phyloP scores from a whole-genome alignment of 495 filamentous ascomycete genomes.

The Penicillium maclennaniae region DNA sequence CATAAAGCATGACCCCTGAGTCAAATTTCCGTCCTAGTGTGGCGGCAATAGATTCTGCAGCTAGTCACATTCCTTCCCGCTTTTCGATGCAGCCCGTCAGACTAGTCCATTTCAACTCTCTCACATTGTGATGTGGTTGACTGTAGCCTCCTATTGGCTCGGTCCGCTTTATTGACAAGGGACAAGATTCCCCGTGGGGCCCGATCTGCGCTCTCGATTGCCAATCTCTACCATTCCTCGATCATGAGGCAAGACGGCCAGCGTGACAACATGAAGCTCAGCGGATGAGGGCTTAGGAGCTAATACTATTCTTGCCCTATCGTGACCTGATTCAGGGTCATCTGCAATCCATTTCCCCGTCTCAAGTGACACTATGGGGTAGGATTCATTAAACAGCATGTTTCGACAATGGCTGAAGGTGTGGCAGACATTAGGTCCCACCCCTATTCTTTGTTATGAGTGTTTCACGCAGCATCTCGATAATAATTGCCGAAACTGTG shows the following conservation, averaged over 20 bases:
- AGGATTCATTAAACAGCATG: conserved; percentile 7
- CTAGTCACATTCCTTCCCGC: conserved; percentile 26
- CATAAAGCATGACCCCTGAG: conserved; percentile 18
- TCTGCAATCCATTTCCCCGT: conserved; percentile 19
- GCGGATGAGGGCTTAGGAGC: neutral
- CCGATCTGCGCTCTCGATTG: conserved; percentile 21
- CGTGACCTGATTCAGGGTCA: conserved; percentile 10
- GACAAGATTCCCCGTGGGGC: conserved; percentile 15
- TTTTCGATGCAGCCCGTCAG: conserved; percentile 9
- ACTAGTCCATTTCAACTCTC: conserved; percentile 12
- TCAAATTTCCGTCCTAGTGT: conserved; percentile 16
- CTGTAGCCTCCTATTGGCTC: conserved; percentile 1
- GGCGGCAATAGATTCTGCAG: conserved; percentile 20
- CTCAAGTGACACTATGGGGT: conserved; percentile 24
- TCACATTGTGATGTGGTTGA: conserved; percentile 3
- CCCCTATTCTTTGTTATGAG: conserved; percentile 6
- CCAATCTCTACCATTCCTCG: conserved; percentile 9
- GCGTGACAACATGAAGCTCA: conserved; percentile 15
- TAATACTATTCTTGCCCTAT: conserved; percentile 5
- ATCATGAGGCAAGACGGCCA: conserved; percentile 19
- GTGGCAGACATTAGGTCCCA: neutral
- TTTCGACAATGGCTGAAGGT: neutral
- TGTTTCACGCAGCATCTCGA: conserved; percentile 3
- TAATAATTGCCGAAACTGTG: neutral
- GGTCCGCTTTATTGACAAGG: conserved; percentile 10